Conservation (phyloP, 352 stramenopile species). For the Pythium aristosporum region DNA sequence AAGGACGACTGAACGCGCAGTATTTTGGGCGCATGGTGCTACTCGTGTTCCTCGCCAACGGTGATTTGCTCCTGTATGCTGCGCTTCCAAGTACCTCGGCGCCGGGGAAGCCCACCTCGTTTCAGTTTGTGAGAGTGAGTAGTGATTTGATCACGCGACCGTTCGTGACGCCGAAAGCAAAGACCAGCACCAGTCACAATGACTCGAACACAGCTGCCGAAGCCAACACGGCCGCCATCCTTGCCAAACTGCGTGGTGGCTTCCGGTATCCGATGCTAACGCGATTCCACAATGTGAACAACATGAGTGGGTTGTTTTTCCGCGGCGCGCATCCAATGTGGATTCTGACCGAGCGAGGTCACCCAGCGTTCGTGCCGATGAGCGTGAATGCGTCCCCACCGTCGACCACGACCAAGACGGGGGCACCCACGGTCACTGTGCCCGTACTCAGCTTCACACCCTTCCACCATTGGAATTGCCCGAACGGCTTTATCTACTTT, state of each 20-base stretch:
- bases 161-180: slow-evolving; percentile 61
- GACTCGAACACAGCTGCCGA: slow-evolving; percentile 49
- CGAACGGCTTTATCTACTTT: slow-evolving; percentile 88
- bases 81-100: slow-evolving; percentile 49
- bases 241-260: slow-evolving; percentile 68
- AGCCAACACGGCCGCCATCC: slow-evolving; percentile 62
- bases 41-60: slow-evolving; percentile 82
- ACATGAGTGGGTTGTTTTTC: slow-evolving; percentile 85
- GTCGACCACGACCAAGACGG: slow-evolving; percentile 22
- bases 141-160: slow-evolving; percentile 79
- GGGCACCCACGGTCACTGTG: slow-evolving; percentile 49
- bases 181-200: slow-evolving; percentile 41
- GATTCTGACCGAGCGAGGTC: slow-evolving; percentile 69
- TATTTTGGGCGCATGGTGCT: slow-evolving; percentile 80
- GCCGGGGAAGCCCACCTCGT: slow-evolving; percentile 34
- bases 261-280: slow-evolving; percentile 89
- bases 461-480: slow-evolving; percentile 89
- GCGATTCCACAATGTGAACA: slow-evolving; percentile 80
- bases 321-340: slow-evolving; percentile 83
- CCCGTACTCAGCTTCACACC: slow-evolving; percentile 86
- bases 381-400: slow-evolving; percentile 44
- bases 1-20: slow-evolving; percentile 70
- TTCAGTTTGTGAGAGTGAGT: slow-evolving; percentile 65
- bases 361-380: slow-evolving; percentile 72
- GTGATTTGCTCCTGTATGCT: slow-evolving; percentile 79